Base-by-base conservation (phyloP, 768 basidiomycete species). In the Boletus edulis region DNA sequence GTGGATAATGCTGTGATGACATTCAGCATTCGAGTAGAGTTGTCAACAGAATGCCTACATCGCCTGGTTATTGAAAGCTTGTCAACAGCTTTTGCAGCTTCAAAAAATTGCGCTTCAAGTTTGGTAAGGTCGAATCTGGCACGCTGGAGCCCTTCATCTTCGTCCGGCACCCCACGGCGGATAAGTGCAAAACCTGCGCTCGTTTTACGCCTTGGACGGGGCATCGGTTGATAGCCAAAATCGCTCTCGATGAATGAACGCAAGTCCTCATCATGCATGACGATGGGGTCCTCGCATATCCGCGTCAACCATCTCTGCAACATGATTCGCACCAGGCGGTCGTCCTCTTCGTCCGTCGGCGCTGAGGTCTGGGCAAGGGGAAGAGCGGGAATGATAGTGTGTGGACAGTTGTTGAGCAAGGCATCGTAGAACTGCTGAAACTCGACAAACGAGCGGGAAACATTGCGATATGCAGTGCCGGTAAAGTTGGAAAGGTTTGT, bases 351-450 rank as follows among this genome's bases (percentile, higher is more conserved):
- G 66, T 98, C 97, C 13, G 93, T 94, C 24, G 93, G 89, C 3
- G 97, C 97, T 13, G 95, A 98, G 0, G 95, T 98, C 61, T 96
- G 93, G 0, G 95, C 84, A n/a, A 98, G 80, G 1, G 97, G 97
- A 14, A 99, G 80, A 5, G 97, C 97, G 9, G 97, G 93, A 15
- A 98, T 80, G 62, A 99, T 97, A 27, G 95, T 96, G 67, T 98
- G 97, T 0, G 97, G 97, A 69, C 92, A 95, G 71, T 83, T 93
- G 63, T 87, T 82, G 31, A 94, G 82, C 62, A 96, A 81, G 46
- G 94, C 82, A 46, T 97, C 94, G 63, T 94, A 93, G 72, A 98
- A 93, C 59, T 90, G 84, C 68, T 93, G 89, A 71, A 97, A 98
- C 70, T 99, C 97, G 64, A 87, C 73, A 70, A 98, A 98, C 37